Evolutionary conservation across 1,284 basidiomycete genomes (phyloP).

Genomic region (Naganishia sp.): DNA sequence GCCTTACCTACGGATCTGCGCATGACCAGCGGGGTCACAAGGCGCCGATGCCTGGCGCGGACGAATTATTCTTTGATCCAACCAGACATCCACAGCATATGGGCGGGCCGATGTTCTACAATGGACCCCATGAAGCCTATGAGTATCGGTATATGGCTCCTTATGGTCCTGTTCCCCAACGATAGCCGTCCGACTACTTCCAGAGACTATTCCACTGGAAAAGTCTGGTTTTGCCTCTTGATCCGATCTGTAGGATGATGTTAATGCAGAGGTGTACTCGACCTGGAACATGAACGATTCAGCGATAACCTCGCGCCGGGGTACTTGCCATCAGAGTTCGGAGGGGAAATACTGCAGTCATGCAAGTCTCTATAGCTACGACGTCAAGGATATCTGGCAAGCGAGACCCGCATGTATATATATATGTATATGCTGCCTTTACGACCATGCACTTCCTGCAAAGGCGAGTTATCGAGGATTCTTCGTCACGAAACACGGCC

Average conservation of each 20-base stretch:
- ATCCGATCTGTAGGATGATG: not conserved
- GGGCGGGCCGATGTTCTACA: constrained; percentile 8
- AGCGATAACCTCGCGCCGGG: no score
- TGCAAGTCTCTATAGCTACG: no score
- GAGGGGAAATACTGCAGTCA: no score
- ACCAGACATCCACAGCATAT: not conserved
- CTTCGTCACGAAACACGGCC: no score
- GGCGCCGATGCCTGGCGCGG: not conserved
- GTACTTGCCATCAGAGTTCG: no score
- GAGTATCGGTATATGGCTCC: not conserved
- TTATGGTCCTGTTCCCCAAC: not conserved
- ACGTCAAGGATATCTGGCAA: no score
- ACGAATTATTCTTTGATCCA: not conserved
- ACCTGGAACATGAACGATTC: not conserved
- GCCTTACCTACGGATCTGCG: not conserved
- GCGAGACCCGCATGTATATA: no score
- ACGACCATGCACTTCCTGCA: no score
- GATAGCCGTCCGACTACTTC: not conserved
- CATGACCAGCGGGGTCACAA: constrained; percentile 5
- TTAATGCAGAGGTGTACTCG: not conserved
- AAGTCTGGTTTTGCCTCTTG: not conserved
- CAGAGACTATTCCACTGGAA: not conserved
- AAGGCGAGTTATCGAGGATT: no score
- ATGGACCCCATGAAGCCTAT: constrained; percentile 3
- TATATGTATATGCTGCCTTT: no score